Evolutionary conservation across 768 basidiomycete species (phyloP), one percentile per base, ranked within the genome.

Genomic region (Lactarius quietus): DNA sequence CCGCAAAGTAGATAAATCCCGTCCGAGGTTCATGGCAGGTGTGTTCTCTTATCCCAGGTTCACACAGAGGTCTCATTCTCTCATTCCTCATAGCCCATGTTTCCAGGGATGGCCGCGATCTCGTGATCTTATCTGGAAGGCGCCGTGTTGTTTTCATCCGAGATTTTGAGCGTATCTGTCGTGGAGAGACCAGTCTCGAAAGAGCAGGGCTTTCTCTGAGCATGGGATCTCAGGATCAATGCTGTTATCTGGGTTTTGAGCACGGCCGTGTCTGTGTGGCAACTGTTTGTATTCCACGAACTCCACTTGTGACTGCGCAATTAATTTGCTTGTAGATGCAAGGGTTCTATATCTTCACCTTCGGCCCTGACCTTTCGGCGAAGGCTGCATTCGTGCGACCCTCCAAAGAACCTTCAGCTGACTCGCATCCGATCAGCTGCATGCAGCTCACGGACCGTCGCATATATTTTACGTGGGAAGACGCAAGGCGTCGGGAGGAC

Each of bases 61-160:
- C 3, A n/a, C 26, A 33, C 36, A 26, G 23, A 26, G 12, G 29
- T 57, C 18, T 17, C 39, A 59, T 48, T 1, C 20, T 48, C n/a
- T 54, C 56, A 39, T 52, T 23, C 58, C 35, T 6, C 36, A 26
- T 58, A 74, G 77, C 73, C 1, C 79, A 80, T 58, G 76, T 77
- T 0, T 78, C 78, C 9, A 69, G 71, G 6, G 70, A 72, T 52
- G 78, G 77, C 15, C 73, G 67, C 26, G 72, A 77, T 59, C 57
- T 80, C 36, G 77, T 72, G 8, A 68, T 74, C 0, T 70, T 77
- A 35, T 62, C 57, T 67, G 35, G 67, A 51, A 59, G 68, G 68
- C 66, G 71, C 28, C 60, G 73, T 18, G 17, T 79, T 7, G 51
- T 76, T 29, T 59, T 78, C 39, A 69, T 78, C 36, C 70, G 70